Base-by-base conservation (phyloP, 768 basidiomycete species). In the Mycena alexandri region DNA sequence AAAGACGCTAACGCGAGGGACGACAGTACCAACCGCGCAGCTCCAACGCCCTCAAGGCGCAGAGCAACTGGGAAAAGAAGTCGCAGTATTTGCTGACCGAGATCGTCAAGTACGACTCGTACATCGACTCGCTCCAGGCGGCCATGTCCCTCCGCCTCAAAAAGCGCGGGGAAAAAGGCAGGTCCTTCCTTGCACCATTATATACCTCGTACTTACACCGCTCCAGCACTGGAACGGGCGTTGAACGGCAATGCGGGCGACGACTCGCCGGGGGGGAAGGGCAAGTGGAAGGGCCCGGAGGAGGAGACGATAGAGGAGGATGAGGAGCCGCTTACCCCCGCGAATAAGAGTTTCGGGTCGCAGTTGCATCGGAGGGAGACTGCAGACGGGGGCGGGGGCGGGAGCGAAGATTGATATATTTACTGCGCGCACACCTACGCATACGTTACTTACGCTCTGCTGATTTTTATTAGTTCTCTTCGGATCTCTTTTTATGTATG, bases 31-130 rank as follows among this genome's bases (percentile, higher is more conserved):
- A 90, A 63, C 86, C 92, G 1, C 89, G 92, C 14, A 90, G 93
- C 24, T 75, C 89, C 24, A 95, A 93, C 75, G 85, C 87, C 0
- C 73, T 83, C 71, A 98, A 91, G 79, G 91, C 98, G 0, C 85
- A 88, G 72, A 86, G 87, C 67, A 99, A 99, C 75, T 99, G 96
- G 95, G 93, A 94, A 80, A 92, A 89, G 76, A 96, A 93, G 76
- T 95, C 93, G 3, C 90, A 94, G 74, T 94, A 94, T 77, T 81
- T 99, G 52, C 84, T 96, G 59, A 88, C 92, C 11, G 97, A 99
- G 81, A 93, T 95, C 46, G 93, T 95, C 75, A 99, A 99, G 78
- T 99, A 98, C 78, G 90, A 94, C 59, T 93, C 93, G 17, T 99
- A 99, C 77, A 91, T 97, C 61, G 95, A 97, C 70, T 93, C 95